Base-by-base conservation (phyloP, 352 stramenopile genomes). In the Pythium scleroteichum region DNA sequence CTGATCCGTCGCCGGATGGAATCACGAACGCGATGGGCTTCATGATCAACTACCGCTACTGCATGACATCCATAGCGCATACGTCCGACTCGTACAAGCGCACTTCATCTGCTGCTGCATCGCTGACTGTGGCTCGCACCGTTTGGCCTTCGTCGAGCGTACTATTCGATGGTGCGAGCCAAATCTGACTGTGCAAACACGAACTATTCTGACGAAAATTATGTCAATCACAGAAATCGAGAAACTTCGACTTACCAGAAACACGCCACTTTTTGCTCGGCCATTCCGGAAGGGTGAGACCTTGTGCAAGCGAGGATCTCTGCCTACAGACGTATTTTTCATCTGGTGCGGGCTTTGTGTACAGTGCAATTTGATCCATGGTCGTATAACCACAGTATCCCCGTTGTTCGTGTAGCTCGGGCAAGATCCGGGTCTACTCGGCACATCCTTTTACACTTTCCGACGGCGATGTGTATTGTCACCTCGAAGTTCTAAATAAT, bases 1-100 rank as follows among this genome's bases (percentile, higher is more conserved):
- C 83, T 0, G 82, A 95, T 57, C 73, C 71, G 16, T 87, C 82
- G 3, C 59, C 66, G 8, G 68, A 75, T 17, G 77, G 76, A 10
- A 57, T 91, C 32, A 53, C 56, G 16, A 73, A 53, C 8, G 75
- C 80, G 20, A 73, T 87, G 6, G 80, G 78, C 8, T 85, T 90
- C 65, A 95, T 95, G 85, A 88, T 95, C 70, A 95, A 95, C 64
- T 95, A 95, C 55, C 82, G 85, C 45, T 95, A 95, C 56, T 88
- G 79, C 56, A 92, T 95, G 80, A 90, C 72, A 5, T 88, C 79
- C 27, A 83, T 90, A 48, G 76, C 90, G 26, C 66, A 76, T 5
- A 92, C 85, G 13, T 93, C 83, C 3, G 73, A 87, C 8, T 92
- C 82, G 27, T 95, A 95, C 74, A 91, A 90, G 45, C 76, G 80